phyloP scores from a whole-genome alignment of 2,329 filamentous ascomycete species.

The Epichloe coenophiala region DNA sequence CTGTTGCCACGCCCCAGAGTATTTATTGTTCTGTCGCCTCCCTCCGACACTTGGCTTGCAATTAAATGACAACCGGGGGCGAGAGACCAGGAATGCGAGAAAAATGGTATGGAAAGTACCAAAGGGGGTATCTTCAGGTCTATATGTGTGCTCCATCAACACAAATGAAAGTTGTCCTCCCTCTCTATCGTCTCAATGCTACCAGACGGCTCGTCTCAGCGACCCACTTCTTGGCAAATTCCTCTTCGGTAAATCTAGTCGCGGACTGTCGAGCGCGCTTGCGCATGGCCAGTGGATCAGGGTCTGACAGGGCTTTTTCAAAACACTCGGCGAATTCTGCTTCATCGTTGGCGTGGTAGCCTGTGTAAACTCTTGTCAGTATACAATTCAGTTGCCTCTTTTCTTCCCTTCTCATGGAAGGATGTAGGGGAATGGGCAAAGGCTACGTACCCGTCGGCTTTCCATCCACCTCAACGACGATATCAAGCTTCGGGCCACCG shows the following conservation, averaged over 20 bases:
- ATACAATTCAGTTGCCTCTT: background rate
- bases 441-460: slow-evolving; percentile 53
- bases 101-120: background rate
- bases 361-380: slow-evolving; percentile 23
- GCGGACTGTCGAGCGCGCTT: slow-evolving; percentile 64
- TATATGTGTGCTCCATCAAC: slow-evolving; percentile 10
- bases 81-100: background rate
- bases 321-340: slow-evolving; percentile 73
- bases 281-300: slow-evolving; percentile 63
- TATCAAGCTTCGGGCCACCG: slow-evolving; percentile 85
- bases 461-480: slow-evolving; percentile 70
- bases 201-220: slow-evolving; percentile 62
- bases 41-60: too few relatives aligned
- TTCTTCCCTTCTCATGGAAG: background rate
- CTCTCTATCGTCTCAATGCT: slow-evolving; percentile 19
- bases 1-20: too few relatives aligned
- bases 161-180: slow-evolving; percentile 7
- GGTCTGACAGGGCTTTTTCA: slow-evolving; percentile 58
- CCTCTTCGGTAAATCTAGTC: slow-evolving; percentile 73
- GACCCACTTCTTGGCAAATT: slow-evolving; percentile 71
- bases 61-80: background rate
- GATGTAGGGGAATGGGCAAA: too few relatives aligned
- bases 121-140: slow-evolving; percentile 25
- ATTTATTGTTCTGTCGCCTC: too few relatives aligned
- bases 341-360: slow-evolving; percentile 72